A percentile compares a stretch with the other conserved stretches of the same genome.
Conservation (phyloP, 768 basidiomycete species). For the Sporobolomyces pararoseus region DNA sequence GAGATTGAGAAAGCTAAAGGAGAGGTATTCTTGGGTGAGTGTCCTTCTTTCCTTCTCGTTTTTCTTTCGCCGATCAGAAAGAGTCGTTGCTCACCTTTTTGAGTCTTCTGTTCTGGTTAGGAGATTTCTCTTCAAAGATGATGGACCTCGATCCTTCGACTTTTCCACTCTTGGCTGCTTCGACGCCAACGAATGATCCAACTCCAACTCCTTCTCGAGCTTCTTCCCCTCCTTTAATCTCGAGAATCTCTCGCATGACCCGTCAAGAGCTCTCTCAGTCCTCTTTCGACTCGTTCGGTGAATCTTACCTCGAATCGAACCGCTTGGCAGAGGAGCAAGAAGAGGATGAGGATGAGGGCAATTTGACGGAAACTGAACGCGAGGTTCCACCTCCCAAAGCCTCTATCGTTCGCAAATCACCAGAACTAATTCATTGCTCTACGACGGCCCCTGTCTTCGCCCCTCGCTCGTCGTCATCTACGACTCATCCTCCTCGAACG, state of each 20-base stretch:
- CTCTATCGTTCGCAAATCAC: not conserved
- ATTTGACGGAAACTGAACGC: conserved; percentile 16
- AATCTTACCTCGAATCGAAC: not conserved
- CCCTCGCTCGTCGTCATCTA: not conserved
- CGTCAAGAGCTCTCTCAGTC: conserved; percentile 6
- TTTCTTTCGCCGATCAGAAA: not conserved
- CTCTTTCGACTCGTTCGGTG: conserved; percentile 9
- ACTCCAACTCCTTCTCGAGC: conserved; percentile 24
- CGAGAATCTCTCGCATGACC: not conserved
- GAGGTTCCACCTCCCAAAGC: not conserved
- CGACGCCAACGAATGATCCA: not conserved
- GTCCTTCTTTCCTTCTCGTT: not conserved
- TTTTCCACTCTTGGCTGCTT: conserved; percentile 1
- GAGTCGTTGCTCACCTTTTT: no score
- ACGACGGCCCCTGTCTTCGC: not conserved
- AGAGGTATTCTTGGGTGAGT: conserved; percentile 3
- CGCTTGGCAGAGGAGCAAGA: not conserved
- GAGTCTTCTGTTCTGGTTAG: no score
- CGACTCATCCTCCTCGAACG: no score
- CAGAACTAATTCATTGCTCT: not conserved
- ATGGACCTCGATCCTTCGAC: conserved; percentile 15
- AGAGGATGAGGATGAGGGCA: conserved; percentile 5
- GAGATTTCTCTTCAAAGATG: not conserved
- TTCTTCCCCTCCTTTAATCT: conserved; percentile 4
- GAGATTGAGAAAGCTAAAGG: not conserved